Evolutionary conservation across 495 filamentous ascomycete genomes (phyloP).

Genomic region (Xanthoparmelia taractica): DNA sequence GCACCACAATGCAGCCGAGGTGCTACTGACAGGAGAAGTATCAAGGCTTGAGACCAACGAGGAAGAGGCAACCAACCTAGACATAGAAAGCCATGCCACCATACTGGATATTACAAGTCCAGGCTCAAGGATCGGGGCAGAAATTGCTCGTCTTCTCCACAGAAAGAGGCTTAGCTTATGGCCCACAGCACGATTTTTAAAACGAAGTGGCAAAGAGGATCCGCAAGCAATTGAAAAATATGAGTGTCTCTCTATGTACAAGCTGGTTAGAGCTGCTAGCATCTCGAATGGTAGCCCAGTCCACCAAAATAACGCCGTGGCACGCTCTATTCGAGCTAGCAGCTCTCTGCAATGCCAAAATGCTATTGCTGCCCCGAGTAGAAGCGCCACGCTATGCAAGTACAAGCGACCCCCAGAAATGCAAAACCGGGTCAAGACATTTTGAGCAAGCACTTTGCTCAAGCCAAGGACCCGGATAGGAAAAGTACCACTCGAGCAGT

Average conservation of each 20-base stretch:
- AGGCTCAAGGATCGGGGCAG: neutral
- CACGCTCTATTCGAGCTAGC: neutral
- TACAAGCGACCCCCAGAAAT: conserved; percentile 2
- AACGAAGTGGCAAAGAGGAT: neutral
- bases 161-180: neutral
- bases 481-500: neutral
- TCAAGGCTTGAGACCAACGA: neutral
- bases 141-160: neutral
- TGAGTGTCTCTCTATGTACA: conserved; percentile 12
- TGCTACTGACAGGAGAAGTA: neutral
- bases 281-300: neutral
- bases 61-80: neutral
- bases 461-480: neutral
- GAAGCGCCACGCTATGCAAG: conserved; percentile 23
- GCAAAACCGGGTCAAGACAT: conserved; percentile 1
- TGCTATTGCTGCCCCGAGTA: conserved; percentile 6
- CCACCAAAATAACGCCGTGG: conserved; percentile 12
- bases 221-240: neutral
- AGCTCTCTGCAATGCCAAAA: conserved; percentile 16
- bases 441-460: conserved; percentile 4
- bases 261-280: conserved; percentile 9
- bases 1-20: neutral
- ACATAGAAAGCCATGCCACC: neutral
- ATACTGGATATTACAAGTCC: neutral
- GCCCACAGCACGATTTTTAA: neutral